Percentiles rank a stretch among this genome's conserved stretches.
phyloP scores from a whole-genome alignment of 345 rosid genomes.

The Eucalyptus marginata region DNA sequence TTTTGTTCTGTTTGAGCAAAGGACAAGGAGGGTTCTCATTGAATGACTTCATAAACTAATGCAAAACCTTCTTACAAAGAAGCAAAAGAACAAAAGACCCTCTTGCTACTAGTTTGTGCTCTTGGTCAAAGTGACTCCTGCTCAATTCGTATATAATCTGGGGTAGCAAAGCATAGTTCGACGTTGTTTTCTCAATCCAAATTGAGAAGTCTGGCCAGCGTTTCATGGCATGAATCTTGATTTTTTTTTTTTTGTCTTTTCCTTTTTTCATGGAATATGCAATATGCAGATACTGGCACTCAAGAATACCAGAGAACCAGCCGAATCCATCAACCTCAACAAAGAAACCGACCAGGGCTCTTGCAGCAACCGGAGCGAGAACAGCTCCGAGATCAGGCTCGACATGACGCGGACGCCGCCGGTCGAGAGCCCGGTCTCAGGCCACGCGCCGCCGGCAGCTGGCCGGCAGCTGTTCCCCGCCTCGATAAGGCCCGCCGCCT shows the following conservation, averaged over 20 bases:
- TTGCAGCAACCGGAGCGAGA: slow-evolving; percentile 88
- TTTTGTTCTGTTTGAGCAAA: background rate
- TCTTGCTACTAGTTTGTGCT: background rate
- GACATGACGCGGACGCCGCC: slow-evolving; percentile 75
- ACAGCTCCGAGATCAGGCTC: slow-evolving; percentile 75
- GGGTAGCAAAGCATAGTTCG: background rate
- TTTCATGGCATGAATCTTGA: background rate
- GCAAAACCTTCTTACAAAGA: background rate
- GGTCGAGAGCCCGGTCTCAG: slow-evolving; percentile 62
- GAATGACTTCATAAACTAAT: background rate
- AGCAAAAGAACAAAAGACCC: background rate
- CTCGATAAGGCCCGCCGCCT: background rate
- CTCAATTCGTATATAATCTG: background rate
- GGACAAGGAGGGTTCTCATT: background rate
- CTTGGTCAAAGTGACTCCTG: background rate
- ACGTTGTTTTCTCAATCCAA: background rate
- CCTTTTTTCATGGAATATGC: background rate
- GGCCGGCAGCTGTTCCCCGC: slow-evolving; percentile 57
- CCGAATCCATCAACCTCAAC: slow-evolving; percentile 82
- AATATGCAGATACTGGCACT: slow-evolving; percentile 68
- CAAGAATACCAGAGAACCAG: slow-evolving; percentile 60
- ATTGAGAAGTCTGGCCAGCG: background rate
- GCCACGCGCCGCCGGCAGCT: slow-evolving; percentile 3
- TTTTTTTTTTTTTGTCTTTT: background rate
- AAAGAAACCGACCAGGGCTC: slow-evolving; percentile 88